Base-by-base conservation (phyloP, 768 basidiomycete species). In the Macrolepiota dolichaula region DNA sequence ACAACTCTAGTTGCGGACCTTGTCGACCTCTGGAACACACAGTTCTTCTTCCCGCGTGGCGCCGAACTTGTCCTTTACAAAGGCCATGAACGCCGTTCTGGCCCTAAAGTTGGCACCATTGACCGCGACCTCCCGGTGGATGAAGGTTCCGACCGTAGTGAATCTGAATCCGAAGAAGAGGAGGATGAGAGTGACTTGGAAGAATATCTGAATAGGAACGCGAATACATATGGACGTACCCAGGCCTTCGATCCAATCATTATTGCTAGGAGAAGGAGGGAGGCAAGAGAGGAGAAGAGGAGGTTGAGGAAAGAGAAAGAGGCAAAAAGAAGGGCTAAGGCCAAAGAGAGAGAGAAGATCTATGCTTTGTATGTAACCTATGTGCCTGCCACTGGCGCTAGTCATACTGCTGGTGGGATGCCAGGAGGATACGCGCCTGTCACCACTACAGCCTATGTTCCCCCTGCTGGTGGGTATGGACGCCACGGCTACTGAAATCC, bases 41-140 rank as follows among this genome's bases (percentile, higher is more conserved):
- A 83, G 9, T 94, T 92, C 74, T 92, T 92, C 80, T 69, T 81
- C 59, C 74, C 79, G 37, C 89, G 92, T 49, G 87, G 88, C 19
- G 83, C 89, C n/a, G 92, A 94, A 66, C 74, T 91, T 51, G 80
- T 91, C 37, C 77, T 94, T n/a, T 94, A 84, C 78, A 89, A 86
- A 69, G 92, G 92, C 46, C 83, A 81, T 51, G 86, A 91, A 72
- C 84, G 89, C 37, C 86, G 88, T 63, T 86, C 90, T n/a, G 91
- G 92, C 2, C 76, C 77, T 4, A 74, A 73, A 32, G 74, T 76
- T 0, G 90, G 90, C 47, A 66, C 74, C 1, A 64, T 84, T 38
- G 90, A 91, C 65, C 73, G 77, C 56, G 74, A 79, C 53, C 74
- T 87, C 37, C 81, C 83, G n/a, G 70, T 72, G 22, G 73, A 78